These are phyloP conservation scores for Trifolium repens DNA, from an alignment of 306 rosid genomes.

Conservation along the genomic window DNA sequence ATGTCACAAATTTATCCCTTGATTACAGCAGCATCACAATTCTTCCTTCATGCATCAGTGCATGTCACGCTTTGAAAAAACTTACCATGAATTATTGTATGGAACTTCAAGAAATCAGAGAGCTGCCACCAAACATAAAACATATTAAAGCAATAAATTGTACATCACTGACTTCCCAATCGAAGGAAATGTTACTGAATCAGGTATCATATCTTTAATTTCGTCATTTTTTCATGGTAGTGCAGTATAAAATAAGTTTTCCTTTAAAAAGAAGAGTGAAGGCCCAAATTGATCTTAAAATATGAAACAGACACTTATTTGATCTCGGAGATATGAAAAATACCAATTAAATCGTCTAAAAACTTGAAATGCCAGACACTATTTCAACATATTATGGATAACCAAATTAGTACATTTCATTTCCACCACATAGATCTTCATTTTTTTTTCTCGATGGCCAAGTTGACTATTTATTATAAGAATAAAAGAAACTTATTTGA, in stretches of 20 bases:
- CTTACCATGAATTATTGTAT: neutral
- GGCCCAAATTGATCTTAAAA: too few species aligned
- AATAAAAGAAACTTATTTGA: too few species aligned
- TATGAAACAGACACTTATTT: too few species aligned
- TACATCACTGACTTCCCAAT: neutral
- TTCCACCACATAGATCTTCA: too few species aligned
- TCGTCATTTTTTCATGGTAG: neutral
- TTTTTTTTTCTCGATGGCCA: too few species aligned
- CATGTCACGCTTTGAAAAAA: neutral
- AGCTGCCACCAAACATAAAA: neutral
- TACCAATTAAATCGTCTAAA: too few species aligned
- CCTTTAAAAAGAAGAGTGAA: neutral
- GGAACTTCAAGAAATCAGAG: neutral
- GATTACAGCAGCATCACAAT: neutral
- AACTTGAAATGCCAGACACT: too few species aligned
- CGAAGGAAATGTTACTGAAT: neutral
- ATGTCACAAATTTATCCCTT: neutral
- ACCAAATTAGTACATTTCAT: too few species aligned
- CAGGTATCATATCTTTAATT: neutral
- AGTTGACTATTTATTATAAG: too few species aligned
- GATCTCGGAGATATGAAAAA: too few species aligned
- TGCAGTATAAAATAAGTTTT: neutral
- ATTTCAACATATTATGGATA: too few species aligned
- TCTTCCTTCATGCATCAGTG: conserved; percentile 16
- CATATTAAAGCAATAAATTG: neutral